Evolutionary conservation across 192 early-diverging fungal genomes (phyloP), one percentile per base, ranked within the genome.

Genomic region (Spizellomyces punctatus): DNA sequence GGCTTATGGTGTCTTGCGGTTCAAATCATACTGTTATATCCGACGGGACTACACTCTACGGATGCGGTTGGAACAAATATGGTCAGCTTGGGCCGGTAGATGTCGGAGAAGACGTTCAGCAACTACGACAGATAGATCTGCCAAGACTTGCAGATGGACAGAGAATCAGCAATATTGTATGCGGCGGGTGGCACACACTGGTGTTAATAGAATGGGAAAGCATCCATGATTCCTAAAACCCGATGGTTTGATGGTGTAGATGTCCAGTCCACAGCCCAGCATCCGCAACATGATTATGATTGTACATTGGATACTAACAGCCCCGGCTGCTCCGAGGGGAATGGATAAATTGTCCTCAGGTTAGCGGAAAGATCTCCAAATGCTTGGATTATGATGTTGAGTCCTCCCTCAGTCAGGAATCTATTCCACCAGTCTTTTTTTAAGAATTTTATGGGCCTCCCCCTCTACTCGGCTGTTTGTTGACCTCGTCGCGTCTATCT

Each of bases 21-120:
- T 45, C 55, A 2, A 27, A 36, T 10, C 72, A 74, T 48, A 74
- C 72, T 8, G 21, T 66, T 17, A 46, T 60, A 7, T 21, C 42
- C 21, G 48, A 66, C 36, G 64, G 55, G 12, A 67, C 49, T 5
- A 6, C 10, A 21, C 19, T 65, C 12, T 74, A 60, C 36, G 72
- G 22, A 6, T 74, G 72, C 46, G 72, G 72, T 17, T 74, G 72
- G 72, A 74, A 66, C 42, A 74, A 74, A 61, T 74, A 67, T 54
- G 58, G 47, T 9, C 72, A 74, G 45, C 10, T 56, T 7, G 19
- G 21, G 17, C 12, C 14, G 14, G 56, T 14, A 3, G 45, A 46
- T 10, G 12, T 3, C n/a, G 46, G 14, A 9, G 21, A 16, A 27
- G 43, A 48, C 42, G 10, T n/a, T 63, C 14, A 46, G 43, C 16